Conservation (phyloP, 2,329 filamentous ascomycete genomes). For the Huntiella savannae region DNA sequence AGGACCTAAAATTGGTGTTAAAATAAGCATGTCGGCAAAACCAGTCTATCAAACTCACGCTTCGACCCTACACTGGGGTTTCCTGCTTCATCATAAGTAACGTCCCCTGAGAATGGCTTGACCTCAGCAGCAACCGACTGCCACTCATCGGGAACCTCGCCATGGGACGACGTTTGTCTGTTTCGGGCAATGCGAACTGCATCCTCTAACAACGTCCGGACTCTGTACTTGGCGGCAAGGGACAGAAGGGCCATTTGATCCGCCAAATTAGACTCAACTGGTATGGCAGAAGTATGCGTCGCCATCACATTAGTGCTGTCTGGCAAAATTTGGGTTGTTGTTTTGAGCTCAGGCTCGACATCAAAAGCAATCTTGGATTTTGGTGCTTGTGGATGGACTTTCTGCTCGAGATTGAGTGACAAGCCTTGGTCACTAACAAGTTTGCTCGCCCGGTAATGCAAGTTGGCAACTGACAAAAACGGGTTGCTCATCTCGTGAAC, state of each 20-base stretch:
- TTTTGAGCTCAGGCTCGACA: constrained; percentile 7
- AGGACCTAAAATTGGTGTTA: constrained; percentile 11
- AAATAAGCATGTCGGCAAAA: background rate
- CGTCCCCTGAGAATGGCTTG: constrained; percentile 18
- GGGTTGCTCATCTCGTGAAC: constrained; percentile 55
- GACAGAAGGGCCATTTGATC: constrained; percentile 73
- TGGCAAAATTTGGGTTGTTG: constrained; percentile 7
- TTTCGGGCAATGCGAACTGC: constrained; percentile 50
- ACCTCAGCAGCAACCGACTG: constrained; percentile 43
- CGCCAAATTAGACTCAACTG: constrained; percentile 56
- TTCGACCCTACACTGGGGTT: constrained; percentile 4
- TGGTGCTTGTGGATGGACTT: constrained; percentile 28
- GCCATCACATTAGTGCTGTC: constrained; percentile 28
- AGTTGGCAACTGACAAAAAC: constrained; percentile 47
- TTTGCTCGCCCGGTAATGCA: constrained; percentile 38
- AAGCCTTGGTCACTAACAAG: constrained; percentile 39
- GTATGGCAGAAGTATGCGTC: constrained; percentile 47
- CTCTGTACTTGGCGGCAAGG: constrained; percentile 60
- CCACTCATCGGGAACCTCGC: constrained; percentile 60
- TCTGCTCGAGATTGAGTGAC: constrained; percentile 34
- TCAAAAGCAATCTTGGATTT: constrained; percentile 7
- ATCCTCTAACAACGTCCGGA: constrained; percentile 61
- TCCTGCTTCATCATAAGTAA: background rate
- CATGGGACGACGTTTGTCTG: constrained; percentile 62
- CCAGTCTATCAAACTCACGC: constrained; percentile 1